Conservation (phyloP, 1,284 basidiomycete genomes). For the Xerocomus amazonicus region DNA sequence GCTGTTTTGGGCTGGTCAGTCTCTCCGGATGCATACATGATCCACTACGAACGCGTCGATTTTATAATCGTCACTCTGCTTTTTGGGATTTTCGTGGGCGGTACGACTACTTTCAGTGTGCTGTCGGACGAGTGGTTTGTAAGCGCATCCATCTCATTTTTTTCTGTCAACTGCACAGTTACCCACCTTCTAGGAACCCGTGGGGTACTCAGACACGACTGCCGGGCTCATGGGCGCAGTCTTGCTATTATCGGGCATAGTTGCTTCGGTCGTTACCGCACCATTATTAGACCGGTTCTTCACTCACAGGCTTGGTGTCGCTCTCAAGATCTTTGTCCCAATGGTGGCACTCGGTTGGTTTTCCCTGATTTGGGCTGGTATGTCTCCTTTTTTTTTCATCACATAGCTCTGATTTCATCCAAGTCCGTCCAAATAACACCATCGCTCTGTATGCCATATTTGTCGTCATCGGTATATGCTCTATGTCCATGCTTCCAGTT, state of each 20-base stretch:
- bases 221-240: conserved; percentile 69
- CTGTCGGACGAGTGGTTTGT: conserved; percentile 68
- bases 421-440: conserved; percentile 51
- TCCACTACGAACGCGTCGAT: conserved; percentile 60
- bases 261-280: conserved; percentile 59
- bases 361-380: conserved; percentile 74
- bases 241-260: conserved; percentile 64
- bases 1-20: conserved; percentile 50
- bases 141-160: conserved; percentile 18
- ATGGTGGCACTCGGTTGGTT: conserved; percentile 61
- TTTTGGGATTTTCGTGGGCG: conserved; percentile 64
- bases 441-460: conserved; percentile 62
- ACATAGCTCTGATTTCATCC: conserved; percentile 3
- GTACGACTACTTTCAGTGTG: conserved; percentile 56
- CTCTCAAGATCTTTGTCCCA: conserved; percentile 58
- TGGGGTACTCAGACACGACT: conserved; percentile 61
- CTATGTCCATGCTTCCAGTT: conserved; percentile 68
- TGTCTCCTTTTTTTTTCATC: conserved; percentile 16
- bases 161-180: neutral
- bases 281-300: conserved; percentile 77
- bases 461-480: conserved; percentile 60
- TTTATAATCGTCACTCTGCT: conserved; percentile 55
- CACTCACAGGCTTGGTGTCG: conserved; percentile 62
- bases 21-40: conserved; percentile 51
- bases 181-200: conserved; percentile 49